Evolutionary conservation across 148 eudicot genomes (phyloP), one percentile per base, ranked within the genome.

Genomic region (Chenopodium suecicum): DNA sequence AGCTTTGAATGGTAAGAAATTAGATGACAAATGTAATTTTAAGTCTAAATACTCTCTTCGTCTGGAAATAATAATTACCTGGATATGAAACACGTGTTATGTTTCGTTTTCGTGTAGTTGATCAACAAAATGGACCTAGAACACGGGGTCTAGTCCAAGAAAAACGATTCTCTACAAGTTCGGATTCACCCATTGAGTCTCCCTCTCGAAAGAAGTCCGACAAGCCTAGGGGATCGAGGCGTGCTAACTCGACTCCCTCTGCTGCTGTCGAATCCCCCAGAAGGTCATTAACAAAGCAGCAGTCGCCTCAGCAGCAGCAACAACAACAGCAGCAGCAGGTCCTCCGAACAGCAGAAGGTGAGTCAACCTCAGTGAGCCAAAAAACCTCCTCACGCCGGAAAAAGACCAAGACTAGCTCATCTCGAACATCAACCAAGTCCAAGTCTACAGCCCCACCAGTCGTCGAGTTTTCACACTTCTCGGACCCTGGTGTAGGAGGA

Each of bases 361-460:
- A 74, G 63, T 5, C 77, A 27, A 27, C 60, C 20, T 10, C 63
- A 47, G n/a, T 81, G n/a, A 52, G 75, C 7, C 27, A 78, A 2
- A 86, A 84, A 75, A 48, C 44, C 27, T 78, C 75, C 54, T 41
- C 81, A 22, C 88, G 87, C 50, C 78, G 87, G 7, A 90, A 80
- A 77, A 90, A 90, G 84, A 48, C 87, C 14, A 90, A 90, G 81
- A 50, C 79, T n/a, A 37, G 50, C 76, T n/a, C 76, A 0, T 74
- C 77, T 27, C 41, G 63, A 29, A 29, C 74, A 10, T 77, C 84
- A 3, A 77, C 74, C 46, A 81, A 78, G 84, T 72, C 84, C 0
- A 84, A 82, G 65, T 23, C 71, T 11, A 10, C 77, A 2, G 46
- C 66, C 31, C 65, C 74, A 8, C 4, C 70, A 13, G 47, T 25